Percentiles rank a stretch among this genome's conserved stretches.
Conservation (phyloP, 1,284 basidiomycete species). For the Apiotrichum sp. region DNA sequence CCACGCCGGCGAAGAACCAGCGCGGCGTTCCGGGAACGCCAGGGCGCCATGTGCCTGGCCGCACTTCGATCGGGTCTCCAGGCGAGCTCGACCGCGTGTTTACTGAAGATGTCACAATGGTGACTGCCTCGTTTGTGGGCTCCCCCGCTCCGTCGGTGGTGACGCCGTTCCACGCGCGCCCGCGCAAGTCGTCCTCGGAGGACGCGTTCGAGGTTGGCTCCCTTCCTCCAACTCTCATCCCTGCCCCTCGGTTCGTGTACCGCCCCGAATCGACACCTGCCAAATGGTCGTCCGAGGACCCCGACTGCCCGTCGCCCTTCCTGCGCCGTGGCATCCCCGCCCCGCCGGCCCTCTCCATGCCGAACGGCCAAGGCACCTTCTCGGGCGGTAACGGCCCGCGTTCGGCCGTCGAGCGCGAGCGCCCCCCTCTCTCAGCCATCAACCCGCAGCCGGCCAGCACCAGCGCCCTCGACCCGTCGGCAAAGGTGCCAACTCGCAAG, state of each 20-base stretch:
- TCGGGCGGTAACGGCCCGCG: neutral
- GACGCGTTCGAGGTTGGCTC: neutral
- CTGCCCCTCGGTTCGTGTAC: conserved; percentile 30
- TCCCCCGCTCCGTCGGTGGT: conserved; percentile 25
- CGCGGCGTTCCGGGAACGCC: neutral
- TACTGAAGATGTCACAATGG: conserved; percentile 39
- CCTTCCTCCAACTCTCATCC: conserved; percentile 31
- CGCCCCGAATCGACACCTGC: conserved; percentile 40
- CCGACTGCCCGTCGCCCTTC: conserved; percentile 40
- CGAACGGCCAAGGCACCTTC: neutral
- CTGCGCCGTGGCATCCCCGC: conserved; percentile 15
- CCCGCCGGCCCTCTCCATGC: conserved; percentile 8
- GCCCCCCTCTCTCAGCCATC: conserved; percentile 19
- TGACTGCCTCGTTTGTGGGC: conserved; percentile 23
- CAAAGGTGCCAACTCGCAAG: neutral
- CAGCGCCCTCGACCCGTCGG: neutral
- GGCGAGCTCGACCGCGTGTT: conserved; percentile 28
- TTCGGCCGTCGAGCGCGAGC: neutral
- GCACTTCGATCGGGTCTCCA: conserved; percentile 39
- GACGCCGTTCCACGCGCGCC: conserved; percentile 7
- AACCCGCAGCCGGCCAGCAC: conserved; percentile 5
- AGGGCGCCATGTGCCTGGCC: conserved; percentile 9
- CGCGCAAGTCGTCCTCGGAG: conserved; percentile 5
- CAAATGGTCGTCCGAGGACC: conserved; percentile 39
- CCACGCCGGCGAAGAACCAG: conserved; percentile 3